Base-by-base conservation (phyloP, 139 green algal genomes). In the Micractinium conductrix region DNA sequence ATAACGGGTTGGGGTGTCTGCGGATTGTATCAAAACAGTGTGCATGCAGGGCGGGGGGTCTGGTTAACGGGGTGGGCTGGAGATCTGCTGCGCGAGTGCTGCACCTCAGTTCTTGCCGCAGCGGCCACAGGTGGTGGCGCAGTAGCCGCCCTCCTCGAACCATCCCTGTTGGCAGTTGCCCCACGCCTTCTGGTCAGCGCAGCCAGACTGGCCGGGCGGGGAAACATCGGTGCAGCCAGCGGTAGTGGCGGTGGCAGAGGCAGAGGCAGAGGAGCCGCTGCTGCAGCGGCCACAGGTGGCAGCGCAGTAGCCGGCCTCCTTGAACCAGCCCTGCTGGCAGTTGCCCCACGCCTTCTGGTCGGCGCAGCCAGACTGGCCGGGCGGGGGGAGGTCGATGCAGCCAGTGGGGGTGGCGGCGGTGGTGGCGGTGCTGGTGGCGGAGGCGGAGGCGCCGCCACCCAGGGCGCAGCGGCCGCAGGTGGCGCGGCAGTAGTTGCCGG, bases 281-380 rank as follows among this genome's bases (percentile, higher is more conserved):
- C 37, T 19, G 45, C 82, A 87, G 35, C 84, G 63, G 40, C 83
- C 80, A 48, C 86, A 88, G 30, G 84, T 91, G 43, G 58, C 21
- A 35, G 62, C 45, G 73, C 88, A 89, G 83, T 80, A 83, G 53
- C 74, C 67, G 44, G 53, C 58, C 42, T 21, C 24, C 2, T 83
- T 30, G 30, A 92, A 89, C 33, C 62, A 92, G 53, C 28, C 26
- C 12, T 84, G 37, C 2, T 44, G 17, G 70, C 89, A 92, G 67
- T 88, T 88, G 80, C 89, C 89, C 50, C 80, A 90, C 38, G 75
- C 65, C 63, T 84, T 58, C 79, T 92, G 88, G 79, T 89, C 84
- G 35, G 78, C 16, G 63, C 87, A 91, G 74, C 63, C 73, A 30
- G 30, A 35, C 21, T 44, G 43, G 21, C 53, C 79, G 26, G 42